These are phyloP conservation scores for Heliosperma pusillum DNA, from an alignment of 148 eudicot species.

Conservation along the genomic window DNA sequence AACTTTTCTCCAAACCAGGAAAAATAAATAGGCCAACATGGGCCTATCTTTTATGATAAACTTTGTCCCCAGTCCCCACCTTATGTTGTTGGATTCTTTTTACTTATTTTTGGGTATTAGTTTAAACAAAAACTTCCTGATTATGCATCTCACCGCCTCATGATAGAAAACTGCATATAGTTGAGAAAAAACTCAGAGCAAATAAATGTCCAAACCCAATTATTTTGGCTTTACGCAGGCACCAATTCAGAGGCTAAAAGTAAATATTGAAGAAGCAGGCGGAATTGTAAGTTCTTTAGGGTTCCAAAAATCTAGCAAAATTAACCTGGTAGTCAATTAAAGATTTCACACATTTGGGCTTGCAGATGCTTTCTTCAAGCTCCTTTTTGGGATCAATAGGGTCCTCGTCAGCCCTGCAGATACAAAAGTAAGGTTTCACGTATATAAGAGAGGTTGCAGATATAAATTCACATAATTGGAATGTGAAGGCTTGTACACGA, in stretches of 20 bases:
- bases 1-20: too few relatives aligned
- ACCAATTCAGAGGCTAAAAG: neutral
- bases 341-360: slow-evolving; percentile 40
- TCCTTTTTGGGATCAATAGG: slow-evolving; percentile 41
- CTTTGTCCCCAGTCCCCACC: too few relatives aligned
- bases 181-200: neutral
- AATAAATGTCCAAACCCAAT: neutral
- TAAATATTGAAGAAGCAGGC: neutral
- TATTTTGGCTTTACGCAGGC: neutral
- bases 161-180: too few relatives aligned
- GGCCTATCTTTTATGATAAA: too few relatives aligned
- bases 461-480: neutral
- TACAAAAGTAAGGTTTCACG: neutral
- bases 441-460: neutral
- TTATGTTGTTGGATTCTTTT: too few relatives aligned
- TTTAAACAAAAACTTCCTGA: too few relatives aligned
- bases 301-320: neutral
- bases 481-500: neutral
- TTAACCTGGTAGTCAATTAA: slow-evolving; percentile 41
- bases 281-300: neutral
- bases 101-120: too few relatives aligned
- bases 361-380: slow-evolving; percentile 39
- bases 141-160: too few relatives aligned
- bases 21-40: too few relatives aligned
- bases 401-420: slow-evolving; percentile 42